These are phyloP conservation scores for Scytalidium lignicola DNA, from an alignment of 2,329 filamentous ascomycete species.

Conservation along the genomic window DNA sequence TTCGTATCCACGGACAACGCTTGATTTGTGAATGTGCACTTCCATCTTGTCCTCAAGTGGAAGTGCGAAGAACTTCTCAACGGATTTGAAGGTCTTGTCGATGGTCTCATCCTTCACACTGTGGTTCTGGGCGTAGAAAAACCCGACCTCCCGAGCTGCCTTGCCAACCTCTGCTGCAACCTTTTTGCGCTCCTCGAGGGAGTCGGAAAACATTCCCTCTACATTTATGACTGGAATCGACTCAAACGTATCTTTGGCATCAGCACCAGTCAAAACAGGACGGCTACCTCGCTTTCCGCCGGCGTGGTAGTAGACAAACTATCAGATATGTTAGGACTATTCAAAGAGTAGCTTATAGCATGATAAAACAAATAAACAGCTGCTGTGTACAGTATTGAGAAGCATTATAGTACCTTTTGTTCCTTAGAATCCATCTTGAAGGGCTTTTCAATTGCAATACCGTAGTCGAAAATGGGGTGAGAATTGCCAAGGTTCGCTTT, in stretches of 20 bases:
- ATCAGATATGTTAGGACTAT: background rate
- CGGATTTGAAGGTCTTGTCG: slow-evolving; percentile 8
- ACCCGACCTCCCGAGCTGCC: slow-evolving; percentile 22
- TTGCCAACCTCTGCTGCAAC: slow-evolving; percentile 5
- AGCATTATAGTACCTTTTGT: background rate
- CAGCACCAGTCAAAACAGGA: slow-evolving; percentile 9
- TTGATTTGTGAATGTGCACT: slow-evolving; percentile 16
- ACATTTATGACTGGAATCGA: slow-evolving; percentile 8
- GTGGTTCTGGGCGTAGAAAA: slow-evolving; percentile 38
- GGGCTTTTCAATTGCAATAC: no score
- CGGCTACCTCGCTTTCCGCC: slow-evolving; percentile 2
- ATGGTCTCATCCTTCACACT: slow-evolving; percentile 25
- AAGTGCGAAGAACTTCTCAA: slow-evolving; percentile 11
- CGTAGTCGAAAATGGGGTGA: background rate
- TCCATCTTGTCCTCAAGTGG: slow-evolving; percentile 32
- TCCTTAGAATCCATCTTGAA: background rate
- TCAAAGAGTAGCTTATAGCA: no score
- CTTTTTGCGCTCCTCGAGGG: slow-evolving; percentile 1
- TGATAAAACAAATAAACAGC: no score
- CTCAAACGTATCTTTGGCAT: slow-evolving; percentile 10
- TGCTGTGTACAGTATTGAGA: no score
- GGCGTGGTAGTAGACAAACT: background rate
- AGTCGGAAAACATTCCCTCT: slow-evolving; percentile 1
- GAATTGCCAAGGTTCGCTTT: background rate
- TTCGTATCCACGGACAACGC: slow-evolving; percentile 35